phyloP scores from a whole-genome alignment of 345 rosid species.

The Syzygium grande region DNA sequence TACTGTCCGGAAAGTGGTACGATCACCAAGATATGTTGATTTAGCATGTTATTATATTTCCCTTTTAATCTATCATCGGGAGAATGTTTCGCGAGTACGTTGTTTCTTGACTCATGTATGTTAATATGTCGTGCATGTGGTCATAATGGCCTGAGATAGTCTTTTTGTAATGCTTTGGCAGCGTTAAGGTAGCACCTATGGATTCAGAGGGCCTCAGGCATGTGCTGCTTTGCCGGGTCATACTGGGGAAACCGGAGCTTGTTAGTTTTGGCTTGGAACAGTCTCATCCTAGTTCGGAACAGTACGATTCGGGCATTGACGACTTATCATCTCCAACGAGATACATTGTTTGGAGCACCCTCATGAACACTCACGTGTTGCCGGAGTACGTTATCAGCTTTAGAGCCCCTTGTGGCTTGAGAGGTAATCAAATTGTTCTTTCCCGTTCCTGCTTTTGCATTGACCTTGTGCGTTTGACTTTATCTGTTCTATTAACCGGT shows the following conservation, averaged over 20 bases:
- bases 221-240: slow-evolving; percentile 66
- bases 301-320: slow-evolving; percentile 72
- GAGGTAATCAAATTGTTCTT: neutral
- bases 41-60: neutral
- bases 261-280: slow-evolving; percentile 52
- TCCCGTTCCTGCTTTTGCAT: neutral
- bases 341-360: slow-evolving; percentile 67
- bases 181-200: slow-evolving; percentile 26
- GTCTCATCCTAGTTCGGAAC: slow-evolving; percentile 43
- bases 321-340: slow-evolving; percentile 39
- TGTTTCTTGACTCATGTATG: neutral
- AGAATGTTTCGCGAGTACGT: neutral
- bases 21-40: neutral
- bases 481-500: neutral
- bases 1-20: fast-evolving
- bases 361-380: slow-evolving; percentile 70
- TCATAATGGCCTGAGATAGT: neutral
- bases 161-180: slow-evolving; percentile 4
- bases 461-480: neutral
- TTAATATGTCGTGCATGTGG: neutral
- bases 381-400: slow-evolving; percentile 64
- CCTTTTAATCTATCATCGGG: neutral
- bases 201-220: slow-evolving; percentile 57
- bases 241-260: slow-evolving; percentile 60
- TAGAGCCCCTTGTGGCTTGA: slow-evolving; percentile 33